A percentile compares a stretch with the other conserved stretches of the same genome.
Conservation (phyloP, 164 flowering plant species). For the Dillenia suffruticosa region DNA sequence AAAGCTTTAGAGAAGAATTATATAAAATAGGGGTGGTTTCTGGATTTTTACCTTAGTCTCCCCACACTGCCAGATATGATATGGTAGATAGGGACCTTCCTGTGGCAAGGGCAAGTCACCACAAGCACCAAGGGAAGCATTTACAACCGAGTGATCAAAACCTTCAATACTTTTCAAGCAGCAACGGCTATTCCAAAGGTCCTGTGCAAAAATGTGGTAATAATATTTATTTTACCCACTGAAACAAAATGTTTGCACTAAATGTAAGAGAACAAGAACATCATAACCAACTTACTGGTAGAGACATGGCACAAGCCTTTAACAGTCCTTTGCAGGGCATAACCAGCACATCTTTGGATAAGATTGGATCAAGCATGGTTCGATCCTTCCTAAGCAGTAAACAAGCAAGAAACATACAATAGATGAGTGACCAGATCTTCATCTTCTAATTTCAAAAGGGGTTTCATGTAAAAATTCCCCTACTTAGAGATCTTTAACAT, state of each 20-base stretch:
- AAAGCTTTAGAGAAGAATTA: too few relatives aligned
- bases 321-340: slow-evolving; percentile 86
- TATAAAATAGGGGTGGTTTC: background rate
- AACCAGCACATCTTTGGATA: slow-evolving; percentile 58
- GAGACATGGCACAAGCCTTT: slow-evolving; percentile 87
- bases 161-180: slow-evolving; percentile 67
- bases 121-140: slow-evolving; percentile 75
- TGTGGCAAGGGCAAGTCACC: slow-evolving; percentile 44
- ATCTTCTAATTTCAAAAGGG: too few relatives aligned
- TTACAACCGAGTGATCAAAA: slow-evolving; percentile 79
- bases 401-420: too few relatives aligned
- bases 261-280: background rate
- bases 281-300: slow-evolving; percentile 57
- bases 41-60: slow-evolving; percentile 48
- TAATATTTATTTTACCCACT: background rate
- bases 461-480: too few relatives aligned
- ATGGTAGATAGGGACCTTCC: slow-evolving; percentile 63
- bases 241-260: background rate
- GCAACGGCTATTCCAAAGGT: slow-evolving; percentile 87
- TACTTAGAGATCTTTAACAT: too few relatives aligned
- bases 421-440: too few relatives aligned
- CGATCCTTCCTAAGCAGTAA: slow-evolving; percentile 63
- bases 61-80: slow-evolving; percentile 88
- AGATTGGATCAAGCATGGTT: slow-evolving; percentile 49
- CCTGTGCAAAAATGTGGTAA: slow-evolving; percentile 34